A percentile compares a stretch with the other conserved stretches of the same genome.
Conservation (phyloP, 2,329 filamentous ascomycete species). For the Talaromyces rugulosus region DNA sequence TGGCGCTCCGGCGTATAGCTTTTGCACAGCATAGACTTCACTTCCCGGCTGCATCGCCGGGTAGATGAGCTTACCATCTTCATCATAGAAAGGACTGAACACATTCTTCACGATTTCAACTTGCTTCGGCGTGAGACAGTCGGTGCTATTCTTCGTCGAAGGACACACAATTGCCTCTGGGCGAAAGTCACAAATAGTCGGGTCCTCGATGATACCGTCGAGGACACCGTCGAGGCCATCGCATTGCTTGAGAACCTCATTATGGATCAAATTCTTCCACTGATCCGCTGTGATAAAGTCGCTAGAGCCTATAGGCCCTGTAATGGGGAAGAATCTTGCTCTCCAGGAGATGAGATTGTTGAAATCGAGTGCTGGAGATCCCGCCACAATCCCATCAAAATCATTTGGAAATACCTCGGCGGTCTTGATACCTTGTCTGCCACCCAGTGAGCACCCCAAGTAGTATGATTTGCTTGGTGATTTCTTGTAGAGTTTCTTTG, state of each 20-base stretch:
- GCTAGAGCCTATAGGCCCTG: neutral
- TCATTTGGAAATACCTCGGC: slow-evolving; percentile 51
- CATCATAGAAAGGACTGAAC: neutral
- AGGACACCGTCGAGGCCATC: slow-evolving; percentile 28
- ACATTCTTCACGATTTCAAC: neutral
- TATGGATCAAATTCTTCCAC: slow-evolving; percentile 28
- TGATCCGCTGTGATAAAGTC: slow-evolving; percentile 9
- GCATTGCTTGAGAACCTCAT: slow-evolving; percentile 34
- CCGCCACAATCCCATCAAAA: slow-evolving; percentile 54
- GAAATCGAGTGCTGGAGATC: slow-evolving; percentile 26
- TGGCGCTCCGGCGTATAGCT: slow-evolving; percentile 43
- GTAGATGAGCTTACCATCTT: slow-evolving; percentile 24
- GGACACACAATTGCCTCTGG: slow-evolving; percentile 2
- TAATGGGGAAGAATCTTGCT: slow-evolving; percentile 21
- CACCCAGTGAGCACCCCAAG: slow-evolving; percentile 15
- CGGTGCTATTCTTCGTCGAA: neutral
- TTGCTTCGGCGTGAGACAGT: slow-evolving; percentile 1
- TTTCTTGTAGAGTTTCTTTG: slow-evolving; percentile 35
- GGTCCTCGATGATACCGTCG: slow-evolving; percentile 36
- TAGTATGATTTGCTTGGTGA: slow-evolving; percentile 22
- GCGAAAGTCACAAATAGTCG: slow-evolving; percentile 17
- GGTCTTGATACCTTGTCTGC: slow-evolving; percentile 20
- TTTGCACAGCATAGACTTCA: slow-evolving; percentile 21
- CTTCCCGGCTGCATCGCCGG: slow-evolving; percentile 34
- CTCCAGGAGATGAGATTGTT: slow-evolving; percentile 43